Base-by-base conservation (phyloP, 345 rosid species). In the Jatropha curcas region DNA sequence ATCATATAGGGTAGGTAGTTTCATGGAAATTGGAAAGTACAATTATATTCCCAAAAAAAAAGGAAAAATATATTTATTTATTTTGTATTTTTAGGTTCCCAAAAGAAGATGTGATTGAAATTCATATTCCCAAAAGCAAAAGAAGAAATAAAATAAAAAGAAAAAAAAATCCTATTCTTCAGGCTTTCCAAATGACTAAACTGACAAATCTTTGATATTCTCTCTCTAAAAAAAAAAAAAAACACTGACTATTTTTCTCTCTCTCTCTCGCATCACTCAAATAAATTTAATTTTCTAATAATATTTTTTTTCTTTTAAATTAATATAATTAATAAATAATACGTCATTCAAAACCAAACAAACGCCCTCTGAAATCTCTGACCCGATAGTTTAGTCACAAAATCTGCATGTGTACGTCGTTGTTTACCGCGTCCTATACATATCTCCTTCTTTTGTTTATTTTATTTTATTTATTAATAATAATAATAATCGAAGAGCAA, bases 361-460 rank as follows among this genome's bases (percentile, higher is more conserved):
- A 83, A 79, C 87, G 75, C 83, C 83, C 85, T 81, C 79, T 73
- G 88, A 71, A 76, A 72, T 79, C 90, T 91, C 98, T 92, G 94
- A 89, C 92, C 92, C 86, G 83, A 86, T 87, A 76, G 92, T 86
- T 86, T 82, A 84, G 90, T 89, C 94, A 89, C 89, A 88, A 85
- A 88, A 88, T 88, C 88, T 88, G 94, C 96, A 90, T 90, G 97
- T 77, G 84, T 86, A 86, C 94, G 89, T 87, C 84, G 86, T 79
- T 86, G 79, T 84, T 77, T 80, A 68, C 79, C 78, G 60, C 82
- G 55, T 81, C 70, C 81, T 74, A 60, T 24, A n/a, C 11, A 34
- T 41, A 39, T n/a, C 62, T 37, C 75, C 61, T 41, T 46, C 58
- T 69, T 52, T 71, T 71, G 59, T 62, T 67, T 65, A 19, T 25